Conservation (phyloP, 192 early-diverging fungal genomes). For the Mortierella hygrophila region DNA sequence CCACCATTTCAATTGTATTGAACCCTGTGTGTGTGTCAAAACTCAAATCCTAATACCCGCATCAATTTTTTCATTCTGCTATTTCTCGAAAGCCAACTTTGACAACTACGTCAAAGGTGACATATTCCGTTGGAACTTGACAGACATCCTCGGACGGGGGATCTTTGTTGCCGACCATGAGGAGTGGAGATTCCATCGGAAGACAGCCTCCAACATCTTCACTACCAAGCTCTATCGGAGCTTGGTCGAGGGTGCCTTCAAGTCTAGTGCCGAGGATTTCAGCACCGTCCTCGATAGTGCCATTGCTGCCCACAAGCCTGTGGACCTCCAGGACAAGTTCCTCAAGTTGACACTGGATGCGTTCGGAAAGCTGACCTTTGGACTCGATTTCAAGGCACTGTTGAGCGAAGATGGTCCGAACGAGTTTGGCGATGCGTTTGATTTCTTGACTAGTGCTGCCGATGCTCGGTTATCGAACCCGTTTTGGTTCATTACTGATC, state of each 20-base stretch:
- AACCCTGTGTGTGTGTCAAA: no score
- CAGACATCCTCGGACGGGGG: constrained; percentile 61
- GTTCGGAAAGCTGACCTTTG: constrained; percentile 48
- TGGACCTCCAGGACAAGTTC: constrained; percentile 59
- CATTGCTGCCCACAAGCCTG: constrained; percentile 6
- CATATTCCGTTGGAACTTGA: constrained; percentile 11
- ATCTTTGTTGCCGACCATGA: constrained; percentile 69
- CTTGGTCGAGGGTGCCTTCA: constrained; percentile 22
- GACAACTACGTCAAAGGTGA: constrained; percentile 41
- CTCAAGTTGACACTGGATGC: constrained; percentile 54
- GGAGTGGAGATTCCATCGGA: constrained; percentile 61
- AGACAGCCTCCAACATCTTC: constrained; percentile 51
- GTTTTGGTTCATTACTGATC: constrained; percentile 44
- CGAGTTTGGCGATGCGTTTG: constrained; percentile 66
- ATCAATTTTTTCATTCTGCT: background rate
- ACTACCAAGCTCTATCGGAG: constrained; percentile 29
- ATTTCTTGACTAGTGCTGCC: constrained; percentile 54
- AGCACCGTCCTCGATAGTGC: background rate
- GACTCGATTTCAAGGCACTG: constrained; percentile 30
- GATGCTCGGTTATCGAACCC: constrained; percentile 24
- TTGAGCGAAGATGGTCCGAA: background rate
- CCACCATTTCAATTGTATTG: no score
- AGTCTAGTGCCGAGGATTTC: constrained; percentile 10
- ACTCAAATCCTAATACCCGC: no score
- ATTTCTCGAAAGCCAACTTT: constrained; percentile 15